Evolutionary conservation across 2,329 filamentous ascomycete species (phyloP).

Genomic region (Neofusicoccum sp.): DNA sequence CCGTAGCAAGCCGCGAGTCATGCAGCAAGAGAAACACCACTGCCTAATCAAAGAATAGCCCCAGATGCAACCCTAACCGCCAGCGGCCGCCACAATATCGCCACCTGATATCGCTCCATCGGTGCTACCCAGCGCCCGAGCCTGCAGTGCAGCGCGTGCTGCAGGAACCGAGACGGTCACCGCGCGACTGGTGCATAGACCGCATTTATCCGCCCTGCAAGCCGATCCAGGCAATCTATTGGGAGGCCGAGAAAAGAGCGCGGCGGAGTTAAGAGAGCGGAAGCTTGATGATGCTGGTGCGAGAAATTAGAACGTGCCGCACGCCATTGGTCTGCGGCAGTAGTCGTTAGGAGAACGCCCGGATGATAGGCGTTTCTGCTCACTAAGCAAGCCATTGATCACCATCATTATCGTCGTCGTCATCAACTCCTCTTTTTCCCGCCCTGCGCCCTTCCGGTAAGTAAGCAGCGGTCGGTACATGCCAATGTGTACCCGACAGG

Average conservation of each 20-base stretch:
- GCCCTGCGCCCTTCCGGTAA: not conserved
- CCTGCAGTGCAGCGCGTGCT: not conserved
- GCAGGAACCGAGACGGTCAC: slow-evolving; percentile 14
- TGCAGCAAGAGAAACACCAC: not conserved
- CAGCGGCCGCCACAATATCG: slow-evolving; percentile 13
- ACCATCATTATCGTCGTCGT: slow-evolving; percentile 8
- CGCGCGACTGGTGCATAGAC: not conserved
- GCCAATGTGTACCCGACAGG: not conserved
- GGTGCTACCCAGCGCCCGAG: not conserved
- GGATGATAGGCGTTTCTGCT: not conserved
- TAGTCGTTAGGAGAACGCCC: not conserved
- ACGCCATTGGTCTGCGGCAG: too few relatives aligned
- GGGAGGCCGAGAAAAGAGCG: not conserved
- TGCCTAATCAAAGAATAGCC: too few relatives aligned
- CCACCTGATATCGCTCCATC: slow-evolving; percentile 4
- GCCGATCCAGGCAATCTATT: not conserved
- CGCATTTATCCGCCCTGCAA: not conserved
- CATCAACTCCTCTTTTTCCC: slow-evolving; percentile 1
- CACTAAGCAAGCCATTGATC: slow-evolving; percentile 20
- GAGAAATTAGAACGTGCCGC: not conserved
- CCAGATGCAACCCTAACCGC: slow-evolving; percentile 4
- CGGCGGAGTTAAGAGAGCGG: not conserved
- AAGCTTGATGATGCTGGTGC: too few relatives aligned
- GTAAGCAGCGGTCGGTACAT: not conserved
- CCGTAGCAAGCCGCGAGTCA: not conserved